A percentile compares a stretch with the other conserved stretches of the same genome.
phyloP scores from a whole-genome alignment of 805 yeast genomes.

The Kuraishia piskuri region DNA sequence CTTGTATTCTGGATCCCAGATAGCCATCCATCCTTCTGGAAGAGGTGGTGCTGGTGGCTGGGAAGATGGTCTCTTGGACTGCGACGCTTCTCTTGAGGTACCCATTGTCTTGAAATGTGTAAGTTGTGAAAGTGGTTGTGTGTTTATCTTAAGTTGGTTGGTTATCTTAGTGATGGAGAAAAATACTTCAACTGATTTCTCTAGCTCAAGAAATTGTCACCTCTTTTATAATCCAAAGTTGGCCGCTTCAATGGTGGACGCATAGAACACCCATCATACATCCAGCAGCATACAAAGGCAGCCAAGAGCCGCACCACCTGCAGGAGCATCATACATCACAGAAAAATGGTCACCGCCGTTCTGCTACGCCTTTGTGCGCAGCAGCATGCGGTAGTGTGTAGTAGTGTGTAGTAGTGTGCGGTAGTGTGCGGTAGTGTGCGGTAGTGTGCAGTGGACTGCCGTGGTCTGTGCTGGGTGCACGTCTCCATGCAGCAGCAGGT shows the following conservation, averaged over 20 bases:
- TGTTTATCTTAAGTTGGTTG: neutral
- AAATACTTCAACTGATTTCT: too few species aligned
- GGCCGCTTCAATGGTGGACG: neutral
- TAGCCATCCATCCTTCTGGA: slow-evolving; percentile 3
- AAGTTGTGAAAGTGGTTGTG: neutral
- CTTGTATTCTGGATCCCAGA: slow-evolving; percentile 2
- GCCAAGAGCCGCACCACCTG: neutral
- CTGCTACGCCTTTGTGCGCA: neutral
- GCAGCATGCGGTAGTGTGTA: neutral
- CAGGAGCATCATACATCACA: neutral
- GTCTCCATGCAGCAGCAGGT: neutral
- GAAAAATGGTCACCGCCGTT: neutral
- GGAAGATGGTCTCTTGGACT: neutral
- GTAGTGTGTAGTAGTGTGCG: neutral
- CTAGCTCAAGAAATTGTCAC: neutral
- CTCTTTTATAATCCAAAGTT: neutral
- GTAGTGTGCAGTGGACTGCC: too few species aligned
- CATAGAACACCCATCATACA: neutral
- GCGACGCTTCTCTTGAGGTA: neutral
- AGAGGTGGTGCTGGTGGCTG: slow-evolving; percentile 2
- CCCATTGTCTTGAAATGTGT: neutral
- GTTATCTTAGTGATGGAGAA: neutral
- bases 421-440: neutral
- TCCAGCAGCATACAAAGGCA: neutral
- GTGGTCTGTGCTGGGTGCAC: too few species aligned